These are phyloP conservation scores for Nicotiana noctiflora DNA, from an alignment of 257 asterid genomes.

Conservation along the genomic window DNA sequence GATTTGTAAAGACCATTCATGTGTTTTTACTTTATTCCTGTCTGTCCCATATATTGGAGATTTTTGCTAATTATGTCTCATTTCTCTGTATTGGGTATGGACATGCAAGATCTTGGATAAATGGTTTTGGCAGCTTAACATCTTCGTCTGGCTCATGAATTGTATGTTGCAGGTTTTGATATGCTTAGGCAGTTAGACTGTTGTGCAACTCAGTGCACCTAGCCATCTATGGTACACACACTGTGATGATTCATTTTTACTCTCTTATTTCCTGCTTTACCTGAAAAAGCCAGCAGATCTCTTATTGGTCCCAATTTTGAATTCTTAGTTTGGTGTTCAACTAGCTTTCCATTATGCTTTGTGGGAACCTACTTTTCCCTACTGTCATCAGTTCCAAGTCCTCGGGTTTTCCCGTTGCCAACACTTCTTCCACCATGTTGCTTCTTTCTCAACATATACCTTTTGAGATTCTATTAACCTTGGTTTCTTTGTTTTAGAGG, in stretches of 20 bases:
- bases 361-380: too few relatives aligned
- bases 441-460: too few relatives aligned
- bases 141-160: not conserved
- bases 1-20: slow-evolving; percentile 16
- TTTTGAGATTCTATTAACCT: too few relatives aligned
- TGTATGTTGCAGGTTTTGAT: not conserved
- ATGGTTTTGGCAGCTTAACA: not conserved
- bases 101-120: not conserved
- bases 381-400: too few relatives aligned
- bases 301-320: too few relatives aligned
- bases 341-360: too few relatives aligned
- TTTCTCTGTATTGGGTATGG: not conserved
- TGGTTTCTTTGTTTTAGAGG: too few relatives aligned
- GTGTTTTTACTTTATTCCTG: not conserved
- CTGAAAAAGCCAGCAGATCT: too few relatives aligned
- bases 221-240: not conserved
- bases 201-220: not conserved
- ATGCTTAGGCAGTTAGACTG: not conserved
- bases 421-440: too few relatives aligned
- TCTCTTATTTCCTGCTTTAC: too few relatives aligned
- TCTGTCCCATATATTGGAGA: not conserved
- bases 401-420: too few relatives aligned
- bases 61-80: not conserved
- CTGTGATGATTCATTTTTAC: not conserved
- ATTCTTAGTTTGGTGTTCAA: too few relatives aligned